Base-by-base conservation (phyloP, 2,329 filamentous ascomycete genomes). In the Clonostachys byssicola region DNA sequence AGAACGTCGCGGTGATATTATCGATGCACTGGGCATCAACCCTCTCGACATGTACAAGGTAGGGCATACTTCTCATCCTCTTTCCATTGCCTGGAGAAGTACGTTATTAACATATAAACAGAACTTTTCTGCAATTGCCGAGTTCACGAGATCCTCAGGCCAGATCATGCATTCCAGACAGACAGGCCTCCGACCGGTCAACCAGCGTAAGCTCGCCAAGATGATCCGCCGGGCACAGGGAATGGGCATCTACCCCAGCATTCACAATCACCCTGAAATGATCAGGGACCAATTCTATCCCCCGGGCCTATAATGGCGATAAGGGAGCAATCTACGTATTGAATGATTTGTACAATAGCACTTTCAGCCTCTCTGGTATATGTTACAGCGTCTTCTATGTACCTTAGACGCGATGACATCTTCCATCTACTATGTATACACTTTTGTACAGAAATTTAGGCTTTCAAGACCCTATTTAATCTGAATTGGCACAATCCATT, bases 141-240 rank as follows among this genome's bases (percentile, higher is more conserved):
- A 96, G 65, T 96, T 88, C 65, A 87, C 94, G 60, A 90, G 88
- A 1, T 70, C 85, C 12, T 88, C 89, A 71, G 94, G 92, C 44
- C 83, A 91, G 50, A 96, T 99, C 65, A 88, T 83, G 70, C 83
- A 87, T 63, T 76, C 80, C n/a, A 77, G 66, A 6, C 74, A 85
- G 20, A 97, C 92, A 0, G 90, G 89, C 13, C 74, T 99, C 51
- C 80, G 89, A 48, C 88, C 88, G 4, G 86, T 89, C 54, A 97
- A 97, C 74, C 94, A 99, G 74, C 80, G 94, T 56, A 91, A 87
- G 71, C 83, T 99, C 62, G 88, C 92, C 52, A 96, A 95, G 75
- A 92, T 95, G 46, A 88, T 99, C 58, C 78, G 94, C 54, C 81
- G 94, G 57, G 86, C 89, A 17, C 86, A 97, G 58, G 94, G 92